A percentile compares a stretch with the other conserved stretches of the same genome.
Evolutionary conservation across 768 basidiomycete genomes (phyloP).

Genomic region (Pluteus cervinus): DNA sequence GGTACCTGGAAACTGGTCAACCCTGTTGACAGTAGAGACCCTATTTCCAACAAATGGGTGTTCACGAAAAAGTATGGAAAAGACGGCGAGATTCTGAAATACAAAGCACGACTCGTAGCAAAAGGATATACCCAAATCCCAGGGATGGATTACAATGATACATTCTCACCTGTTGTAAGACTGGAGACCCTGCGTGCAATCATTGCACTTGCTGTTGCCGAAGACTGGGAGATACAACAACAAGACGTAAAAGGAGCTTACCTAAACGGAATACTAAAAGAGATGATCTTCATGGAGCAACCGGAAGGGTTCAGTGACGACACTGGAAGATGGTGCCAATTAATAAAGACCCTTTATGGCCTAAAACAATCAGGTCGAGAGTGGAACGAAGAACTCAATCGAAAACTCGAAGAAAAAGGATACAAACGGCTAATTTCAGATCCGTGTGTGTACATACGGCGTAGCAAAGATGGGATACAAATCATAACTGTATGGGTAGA

Average conservation of each 20-base stretch:
- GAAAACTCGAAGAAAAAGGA: slow-evolving; percentile 8
- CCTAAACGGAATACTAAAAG: slow-evolving; percentile 20
- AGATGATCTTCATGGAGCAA: slow-evolving; percentile 34
- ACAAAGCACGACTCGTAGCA: slow-evolving; percentile 27
- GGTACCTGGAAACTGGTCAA: slow-evolving; percentile 22
- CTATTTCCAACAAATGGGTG: slow-evolving; percentile 25
- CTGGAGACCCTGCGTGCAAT: slow-evolving; percentile 22
- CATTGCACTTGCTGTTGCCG: slow-evolving; percentile 27
- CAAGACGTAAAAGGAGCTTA: slow-evolving; percentile 36
- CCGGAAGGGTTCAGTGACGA: slow-evolving; percentile 25
- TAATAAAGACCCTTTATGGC: slow-evolving; percentile 29
- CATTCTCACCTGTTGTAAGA: slow-evolving; percentile 22
- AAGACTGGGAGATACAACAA: slow-evolving; percentile 28
- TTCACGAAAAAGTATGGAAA: slow-evolving; percentile 28
- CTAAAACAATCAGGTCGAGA: slow-evolving; percentile 23
- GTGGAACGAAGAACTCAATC: slow-evolving; percentile 20
- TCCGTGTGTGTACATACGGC: slow-evolving; percentile 9
- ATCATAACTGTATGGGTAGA: slow-evolving; percentile 24
- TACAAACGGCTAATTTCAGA: slow-evolving; percentile 10
- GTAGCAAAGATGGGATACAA: slow-evolving; percentile 1
- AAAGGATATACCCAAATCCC: slow-evolving; percentile 30
- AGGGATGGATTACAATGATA: slow-evolving; percentile 28
- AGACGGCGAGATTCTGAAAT: slow-evolving; percentile 20
- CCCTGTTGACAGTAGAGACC: slow-evolving; percentile 14
- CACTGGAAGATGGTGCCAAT: slow-evolving; percentile 14